Percentiles rank a stretch among this genome's conserved stretches.
phyloP scores from a whole-genome alignment of 352 stramenopile species.

The Phytophthora vignae region DNA sequence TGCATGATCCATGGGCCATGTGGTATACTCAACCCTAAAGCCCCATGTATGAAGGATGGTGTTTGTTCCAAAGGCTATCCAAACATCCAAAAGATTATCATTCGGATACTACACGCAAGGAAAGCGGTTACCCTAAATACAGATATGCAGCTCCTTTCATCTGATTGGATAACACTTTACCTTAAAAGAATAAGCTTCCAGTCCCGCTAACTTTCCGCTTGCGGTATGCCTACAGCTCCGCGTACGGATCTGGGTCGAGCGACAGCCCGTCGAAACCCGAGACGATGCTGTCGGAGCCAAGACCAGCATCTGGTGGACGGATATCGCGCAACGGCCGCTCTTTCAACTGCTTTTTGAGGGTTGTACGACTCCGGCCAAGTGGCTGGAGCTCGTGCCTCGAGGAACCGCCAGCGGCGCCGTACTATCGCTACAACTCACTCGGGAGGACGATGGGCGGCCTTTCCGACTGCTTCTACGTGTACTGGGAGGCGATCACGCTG shows the following conservation, averaged over 20 bases:
- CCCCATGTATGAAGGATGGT: no score
- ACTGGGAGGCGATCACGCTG: slow-evolving; percentile 30
- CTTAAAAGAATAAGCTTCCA: slow-evolving; percentile 85
- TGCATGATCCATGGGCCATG: no score
- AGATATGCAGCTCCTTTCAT: no score
- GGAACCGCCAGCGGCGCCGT: slow-evolving; percentile 57
- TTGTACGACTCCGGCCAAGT: slow-evolving; percentile 66
- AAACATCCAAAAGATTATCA: no score
- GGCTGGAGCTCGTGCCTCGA: slow-evolving; percentile 67
- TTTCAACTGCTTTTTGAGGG: slow-evolving; percentile 77
- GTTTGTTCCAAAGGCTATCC: no score
- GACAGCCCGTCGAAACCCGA: slow-evolving; percentile 43
- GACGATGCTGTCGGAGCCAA: slow-evolving; percentile 65
- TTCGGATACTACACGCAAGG: no score
- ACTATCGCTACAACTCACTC: slow-evolving; percentile 67
- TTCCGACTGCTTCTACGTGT: slow-evolving; percentile 81
- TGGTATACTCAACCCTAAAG: no score
- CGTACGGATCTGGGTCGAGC: slow-evolving; percentile 40
- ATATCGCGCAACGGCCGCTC: slow-evolving; percentile 65
- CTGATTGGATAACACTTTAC: no score
- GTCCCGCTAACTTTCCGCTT: slow-evolving; percentile 68
- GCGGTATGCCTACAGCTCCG: slow-evolving; percentile 49
- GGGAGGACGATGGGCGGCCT: slow-evolving; percentile 59
- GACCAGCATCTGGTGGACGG: slow-evolving; percentile 81
- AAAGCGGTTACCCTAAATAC: no score